Evolutionary conservation across 305 asterid species (phyloP).

Genomic region (Fraxinus angustifolia): DNA sequence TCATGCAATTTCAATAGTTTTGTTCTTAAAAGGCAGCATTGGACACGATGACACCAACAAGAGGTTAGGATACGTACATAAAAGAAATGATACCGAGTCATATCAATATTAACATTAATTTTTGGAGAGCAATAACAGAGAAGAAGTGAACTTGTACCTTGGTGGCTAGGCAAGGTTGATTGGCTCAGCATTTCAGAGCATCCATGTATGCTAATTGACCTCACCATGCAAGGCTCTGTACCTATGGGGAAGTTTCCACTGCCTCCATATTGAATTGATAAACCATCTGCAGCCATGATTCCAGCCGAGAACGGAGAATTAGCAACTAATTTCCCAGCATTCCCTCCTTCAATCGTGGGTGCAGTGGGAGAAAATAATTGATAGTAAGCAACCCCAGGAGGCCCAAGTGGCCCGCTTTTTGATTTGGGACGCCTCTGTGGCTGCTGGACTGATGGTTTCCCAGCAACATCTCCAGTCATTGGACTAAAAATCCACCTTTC

Average conservation of each 20-base stretch:
- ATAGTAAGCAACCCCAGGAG: slow-evolving; percentile 76
- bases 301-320: slow-evolving; percentile 70
- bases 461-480: slow-evolving; percentile 51
- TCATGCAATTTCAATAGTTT: not conserved
- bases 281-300: slow-evolving; percentile 53
- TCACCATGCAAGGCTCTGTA: slow-evolving; percentile 71
- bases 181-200: slow-evolving; percentile 67
- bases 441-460: slow-evolving; percentile 63
- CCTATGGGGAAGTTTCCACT: slow-evolving; percentile 42
- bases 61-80: not conserved
- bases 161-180: slow-evolving; percentile 41
- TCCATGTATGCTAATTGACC: slow-evolving; percentile 88
- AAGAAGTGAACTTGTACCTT: slow-evolving; percentile 37
- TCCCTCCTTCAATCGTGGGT: slow-evolving; percentile 47
- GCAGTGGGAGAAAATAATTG: slow-evolving; percentile 77
- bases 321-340: slow-evolving; percentile 38
- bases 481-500: slow-evolving; percentile 98
- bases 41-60: not conserved
- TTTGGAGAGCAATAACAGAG: not conserved
- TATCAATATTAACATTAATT: not conserved
- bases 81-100: not conserved
- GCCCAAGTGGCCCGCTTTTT: slow-evolving; percentile 95
- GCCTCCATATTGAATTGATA: slow-evolving; percentile 43
- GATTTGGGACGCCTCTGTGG: slow-evolving; percentile 71
- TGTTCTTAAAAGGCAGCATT: not conserved